Evolutionary conservation across 176 grass and related monocot species (phyloP), one percentile per base, ranked within the genome.

Genomic region (Carex kokanica): DNA sequence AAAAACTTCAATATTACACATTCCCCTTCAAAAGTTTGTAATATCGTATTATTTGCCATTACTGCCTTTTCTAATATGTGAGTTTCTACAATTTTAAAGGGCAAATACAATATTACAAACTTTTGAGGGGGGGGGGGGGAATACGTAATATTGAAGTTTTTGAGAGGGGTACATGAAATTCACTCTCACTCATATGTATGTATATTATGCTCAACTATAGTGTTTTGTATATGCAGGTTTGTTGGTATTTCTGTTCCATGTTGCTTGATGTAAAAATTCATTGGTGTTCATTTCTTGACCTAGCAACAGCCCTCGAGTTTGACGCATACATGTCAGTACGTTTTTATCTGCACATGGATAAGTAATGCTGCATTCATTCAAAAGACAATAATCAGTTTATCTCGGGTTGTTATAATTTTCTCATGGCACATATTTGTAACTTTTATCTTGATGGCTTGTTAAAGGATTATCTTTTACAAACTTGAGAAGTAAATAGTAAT

Each of bases 171-270:
- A 27, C 27, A 27, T 27, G 27, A 27, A 27, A 27, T 27, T 27
- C 27, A 27, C 27, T 27, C 27, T 27, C 1, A 27, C 27, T 27
- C 45, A 11, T 49, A 49, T 49, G 16, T n/a, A 45, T 73, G 40
- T 73, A 24, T 73, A 45, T 45, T 49, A 23, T 73, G 41, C 40
- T 72, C 38, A 47, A 51, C 23, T 23, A 72, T n/a, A 40, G 3
- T 41, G 20, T 43, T 20, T 47, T 81, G 10, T 43, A 14, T 43
- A 14, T 81, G 52, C 79, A 81, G 79, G 59, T 36, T 63, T 81
- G 51, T 63, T 81, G 79, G 79, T 81, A 24, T 81, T 81, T 29
- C 34, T 81, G 36, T 43, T 81, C 79, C 57, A 81, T 10, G 52
- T 64, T 64, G 79, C 56, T 62, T 81, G 58, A 64, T 62, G 57